phyloP scores from a whole-genome alignment of 164 flowering plant genomes.

The Aristolochia californica region DNA sequence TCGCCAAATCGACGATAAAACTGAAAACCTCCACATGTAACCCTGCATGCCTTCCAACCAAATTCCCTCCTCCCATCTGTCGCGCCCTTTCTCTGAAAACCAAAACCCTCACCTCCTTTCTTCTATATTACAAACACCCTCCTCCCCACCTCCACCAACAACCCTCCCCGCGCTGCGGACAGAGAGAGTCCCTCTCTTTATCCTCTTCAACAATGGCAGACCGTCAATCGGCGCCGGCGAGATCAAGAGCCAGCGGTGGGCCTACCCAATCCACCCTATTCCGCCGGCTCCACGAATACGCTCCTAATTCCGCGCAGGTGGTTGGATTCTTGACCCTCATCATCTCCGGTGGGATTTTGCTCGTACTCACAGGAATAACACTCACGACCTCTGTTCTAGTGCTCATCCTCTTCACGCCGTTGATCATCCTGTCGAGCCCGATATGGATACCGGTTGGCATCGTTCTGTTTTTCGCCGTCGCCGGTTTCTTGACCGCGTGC shows the following conservation, averaged over 20 bases:
- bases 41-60: slow-evolving; percentile 1
- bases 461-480: slow-evolving; percentile 28
- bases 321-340: slow-evolving; percentile 51
- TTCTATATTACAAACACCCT: no score
- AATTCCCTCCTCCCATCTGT: background rate
- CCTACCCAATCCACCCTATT: slow-evolving; percentile 14
- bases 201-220: slow-evolving; percentile 23
- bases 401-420: slow-evolving; percentile 50
- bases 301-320: slow-evolving; percentile 52
- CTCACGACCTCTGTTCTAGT: slow-evolving; percentile 45
- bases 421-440: slow-evolving; percentile 60
- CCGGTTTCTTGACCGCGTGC: slow-evolving; percentile 34
- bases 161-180: background rate
- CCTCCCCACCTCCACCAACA: no score
- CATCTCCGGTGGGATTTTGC: slow-evolving; percentile 46
- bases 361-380: slow-evolving; percentile 60
- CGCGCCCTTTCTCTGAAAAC: no score
- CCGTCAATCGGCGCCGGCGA: slow-evolving; percentile 14
- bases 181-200: background rate
- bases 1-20: background rate
- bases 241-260: background rate
- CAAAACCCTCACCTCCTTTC: background rate
- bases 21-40: slow-evolving; percentile 3
- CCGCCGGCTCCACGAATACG: slow-evolving; percentile 29
- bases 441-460: slow-evolving; percentile 62